phyloP scores from a whole-genome alignment of 805 yeast species.

The Priceomyces castillae region DNA sequence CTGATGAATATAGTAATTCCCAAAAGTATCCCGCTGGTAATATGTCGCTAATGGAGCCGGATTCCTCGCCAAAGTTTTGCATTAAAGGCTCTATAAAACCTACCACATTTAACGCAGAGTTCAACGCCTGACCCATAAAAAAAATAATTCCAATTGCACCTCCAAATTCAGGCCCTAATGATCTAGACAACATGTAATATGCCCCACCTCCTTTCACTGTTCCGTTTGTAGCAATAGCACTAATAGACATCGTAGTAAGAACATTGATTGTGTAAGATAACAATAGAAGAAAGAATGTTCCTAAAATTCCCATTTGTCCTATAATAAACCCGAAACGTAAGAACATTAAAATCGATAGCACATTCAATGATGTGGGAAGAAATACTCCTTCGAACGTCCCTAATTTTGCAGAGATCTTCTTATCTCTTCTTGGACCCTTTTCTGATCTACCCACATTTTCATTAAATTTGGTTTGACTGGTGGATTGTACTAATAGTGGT shows the following conservation, averaged over 20 bases:
- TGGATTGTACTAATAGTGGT: not conserved
- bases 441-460: not conserved
- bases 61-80: slow-evolving; percentile 64
- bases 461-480: not conserved
- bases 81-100: slow-evolving; percentile 92
- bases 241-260: slow-evolving; percentile 82
- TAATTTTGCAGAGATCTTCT: slow-evolving; percentile 43
- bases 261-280: slow-evolving; percentile 79
- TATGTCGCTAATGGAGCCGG: slow-evolving; percentile 54
- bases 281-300: slow-evolving; percentile 63
- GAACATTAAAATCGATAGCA: slow-evolving; percentile 90
- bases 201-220: slow-evolving; percentile 98
- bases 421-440: not conserved
- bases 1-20: slow-evolving; percentile 69
- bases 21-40: slow-evolving; percentile 72
- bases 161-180: slow-evolving; percentile 97
- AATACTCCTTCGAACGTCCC: slow-evolving; percentile 89
- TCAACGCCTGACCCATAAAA: slow-evolving; percentile 90
- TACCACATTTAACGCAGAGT: slow-evolving; percentile 89
- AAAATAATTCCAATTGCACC: slow-evolving; percentile 96
- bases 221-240: slow-evolving; percentile 97
- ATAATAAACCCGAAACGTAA: slow-evolving; percentile 91
- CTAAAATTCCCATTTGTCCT: slow-evolving; percentile 90
- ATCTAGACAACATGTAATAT: slow-evolving; percentile 92
- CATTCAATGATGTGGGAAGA: slow-evolving; percentile 90